These are phyloP conservation scores for Helenozyma rhizophorensis DNA, from an alignment of 805 yeast species.

Conservation along the genomic window DNA sequence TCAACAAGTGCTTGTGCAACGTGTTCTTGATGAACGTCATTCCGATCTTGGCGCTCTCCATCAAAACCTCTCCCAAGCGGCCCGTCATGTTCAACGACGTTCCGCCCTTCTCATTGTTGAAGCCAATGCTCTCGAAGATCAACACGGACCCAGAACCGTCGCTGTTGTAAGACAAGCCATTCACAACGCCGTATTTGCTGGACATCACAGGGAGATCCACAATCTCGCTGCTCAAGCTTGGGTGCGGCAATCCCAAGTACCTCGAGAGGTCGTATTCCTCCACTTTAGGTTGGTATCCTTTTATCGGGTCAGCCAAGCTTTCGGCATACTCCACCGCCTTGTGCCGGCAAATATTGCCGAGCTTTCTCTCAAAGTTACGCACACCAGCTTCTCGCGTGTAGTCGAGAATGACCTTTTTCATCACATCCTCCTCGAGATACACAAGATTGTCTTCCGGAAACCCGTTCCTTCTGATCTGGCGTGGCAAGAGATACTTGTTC, in stretches of 20 bases:
- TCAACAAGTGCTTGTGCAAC: constrained; percentile 27
- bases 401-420: constrained; percentile 57
- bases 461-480: constrained; percentile 69
- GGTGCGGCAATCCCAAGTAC: constrained; percentile 65
- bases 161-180: constrained; percentile 83
- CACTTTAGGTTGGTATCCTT: constrained; percentile 37
- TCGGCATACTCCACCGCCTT: constrained; percentile 70
- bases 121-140: constrained; percentile 71
- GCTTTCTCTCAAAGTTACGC: constrained; percentile 67
- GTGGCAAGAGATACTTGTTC: constrained; percentile 62
- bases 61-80: constrained; percentile 71
- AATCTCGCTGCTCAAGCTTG: constrained; percentile 31
- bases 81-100: constrained; percentile 66
- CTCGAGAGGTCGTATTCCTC: constrained; percentile 54
- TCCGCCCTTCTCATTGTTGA: constrained; percentile 40
- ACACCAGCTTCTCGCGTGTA: constrained; percentile 89
- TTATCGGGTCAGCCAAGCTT: constrained; percentile 13
- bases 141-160: constrained; percentile 83
- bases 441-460: constrained; percentile 41
- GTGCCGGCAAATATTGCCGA: constrained; percentile 74
- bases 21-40: constrained; percentile 65
- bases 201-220: constrained; percentile 42
- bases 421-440: constrained; percentile 45
- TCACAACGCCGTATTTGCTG: constrained; percentile 66
- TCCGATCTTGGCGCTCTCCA: constrained; percentile 80